phyloP scores from a whole-genome alignment of 495 filamentous ascomycete genomes.

The Hyaloscypha bicolor region DNA sequence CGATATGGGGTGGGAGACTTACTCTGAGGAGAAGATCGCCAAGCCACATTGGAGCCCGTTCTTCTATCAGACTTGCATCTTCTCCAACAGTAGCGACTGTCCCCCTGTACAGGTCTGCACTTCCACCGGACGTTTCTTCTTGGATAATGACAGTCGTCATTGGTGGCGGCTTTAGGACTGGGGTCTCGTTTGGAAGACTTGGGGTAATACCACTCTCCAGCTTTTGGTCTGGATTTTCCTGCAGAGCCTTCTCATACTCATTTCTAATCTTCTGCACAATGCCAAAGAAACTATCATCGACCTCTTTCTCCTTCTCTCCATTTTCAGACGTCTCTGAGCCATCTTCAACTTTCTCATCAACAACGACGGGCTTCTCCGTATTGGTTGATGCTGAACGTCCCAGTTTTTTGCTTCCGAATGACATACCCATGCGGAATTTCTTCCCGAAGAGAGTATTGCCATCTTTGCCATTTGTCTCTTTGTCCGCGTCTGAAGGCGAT shows the following conservation, averaged over 20 bases:
- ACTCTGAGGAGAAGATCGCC: constrained; percentile 85
- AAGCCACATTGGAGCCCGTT: constrained; percentile 84
- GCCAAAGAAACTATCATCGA: constrained; percentile 82
- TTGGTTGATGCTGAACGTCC: constrained; percentile 67
- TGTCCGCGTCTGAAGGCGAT: constrained; percentile 68
- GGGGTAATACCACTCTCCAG: constrained; percentile 72
- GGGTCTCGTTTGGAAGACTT: constrained; percentile 81
- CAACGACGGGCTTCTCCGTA: constrained; percentile 67
- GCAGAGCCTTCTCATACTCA: constrained; percentile 61
- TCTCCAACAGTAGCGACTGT: constrained; percentile 75
- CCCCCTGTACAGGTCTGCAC: constrained; percentile 88
- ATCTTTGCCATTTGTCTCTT: constrained; percentile 67
- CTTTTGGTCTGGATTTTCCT: constrained; percentile 52
- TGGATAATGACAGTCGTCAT: constrained; percentile 90
- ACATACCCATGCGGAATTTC: constrained; percentile 85
- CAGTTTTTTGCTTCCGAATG: constrained; percentile 79
- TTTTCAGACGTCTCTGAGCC: constrained; percentile 56
- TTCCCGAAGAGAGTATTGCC: constrained; percentile 74
- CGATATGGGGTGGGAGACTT: constrained; percentile 22
- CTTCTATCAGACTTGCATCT: constrained; percentile 83
- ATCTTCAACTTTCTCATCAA: constrained; percentile 62
- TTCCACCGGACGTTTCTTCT: constrained; percentile 90
- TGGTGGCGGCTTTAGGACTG: constrained; percentile 75
- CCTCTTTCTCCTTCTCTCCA: constrained; percentile 74
- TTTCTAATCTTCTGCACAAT: constrained; percentile 76